A percentile compares a stretch with the other conserved stretches of the same genome.
Evolutionary conservation across 257 asterid species (phyloP).

Genomic region (Solanum infundibuliforme): DNA sequence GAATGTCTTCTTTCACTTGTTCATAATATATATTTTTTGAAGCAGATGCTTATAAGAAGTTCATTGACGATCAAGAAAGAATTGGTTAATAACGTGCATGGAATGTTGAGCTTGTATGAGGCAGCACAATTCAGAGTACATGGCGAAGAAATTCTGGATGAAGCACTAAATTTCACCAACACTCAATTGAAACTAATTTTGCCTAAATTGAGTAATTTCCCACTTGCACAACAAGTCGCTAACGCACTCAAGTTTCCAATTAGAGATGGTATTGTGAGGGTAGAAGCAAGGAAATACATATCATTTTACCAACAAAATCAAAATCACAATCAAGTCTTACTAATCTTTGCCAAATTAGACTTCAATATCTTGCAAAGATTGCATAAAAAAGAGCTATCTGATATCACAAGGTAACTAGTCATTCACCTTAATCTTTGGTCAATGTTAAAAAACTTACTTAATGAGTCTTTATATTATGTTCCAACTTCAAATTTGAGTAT

Average conservation of each 20-base stretch:
- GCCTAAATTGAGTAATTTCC: not conserved
- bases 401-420: constrained; percentile 1
- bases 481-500: too few species aligned
- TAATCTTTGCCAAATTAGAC: not conserved
- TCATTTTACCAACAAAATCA: not conserved
- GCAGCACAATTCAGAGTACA: not conserved
- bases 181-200: not conserved
- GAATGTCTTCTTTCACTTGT: too few species aligned
- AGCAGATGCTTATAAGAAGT: too few species aligned
- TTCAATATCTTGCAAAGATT: too few species aligned
- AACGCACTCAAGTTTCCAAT: constrained; percentile 11
- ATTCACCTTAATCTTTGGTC: too few species aligned
- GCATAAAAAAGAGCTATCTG: constrained; percentile 10
- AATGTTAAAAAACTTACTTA: too few species aligned
- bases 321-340: not conserved
- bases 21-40: too few species aligned
- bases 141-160: not conserved
- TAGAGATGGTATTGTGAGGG: constrained; percentile 4
- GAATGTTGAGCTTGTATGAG: not conserved
- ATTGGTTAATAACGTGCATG: not conserved
- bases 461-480: too few species aligned
- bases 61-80: not conserved
- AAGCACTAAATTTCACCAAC: not conserved
- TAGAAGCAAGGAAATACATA: constrained; percentile 11
- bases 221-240: not conserved